phyloP scores from a whole-genome alignment of 352 stramenopile species.

The Phytophthora hybrid region DNA sequence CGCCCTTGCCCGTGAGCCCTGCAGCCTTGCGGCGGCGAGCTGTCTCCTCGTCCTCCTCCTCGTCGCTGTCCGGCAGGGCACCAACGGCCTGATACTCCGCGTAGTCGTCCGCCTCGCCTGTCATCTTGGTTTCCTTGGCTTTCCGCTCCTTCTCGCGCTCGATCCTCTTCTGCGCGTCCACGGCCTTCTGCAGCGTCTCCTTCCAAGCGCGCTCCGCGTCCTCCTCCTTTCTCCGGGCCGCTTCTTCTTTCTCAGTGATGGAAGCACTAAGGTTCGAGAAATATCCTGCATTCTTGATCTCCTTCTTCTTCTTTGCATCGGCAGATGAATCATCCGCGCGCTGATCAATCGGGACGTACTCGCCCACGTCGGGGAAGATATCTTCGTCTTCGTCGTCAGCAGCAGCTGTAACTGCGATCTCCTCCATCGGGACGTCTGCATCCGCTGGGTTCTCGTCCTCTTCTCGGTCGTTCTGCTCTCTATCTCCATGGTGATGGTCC shows the following conservation, averaged over 20 bases:
- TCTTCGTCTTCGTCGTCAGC: conserved; percentile 61
- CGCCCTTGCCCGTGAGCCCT: conserved; percentile 29
- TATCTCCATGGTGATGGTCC: conserved; percentile 1
- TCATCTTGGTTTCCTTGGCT: conserved; percentile 53
- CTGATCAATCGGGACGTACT: conserved; percentile 76
- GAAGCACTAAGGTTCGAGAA: conserved; percentile 79
- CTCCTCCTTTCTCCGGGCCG: conserved; percentile 51
- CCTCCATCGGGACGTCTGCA: conserved; percentile 10
- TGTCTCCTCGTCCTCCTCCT: conserved; percentile 60
- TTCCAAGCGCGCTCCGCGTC: conserved; percentile 65
- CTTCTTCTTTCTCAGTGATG: conserved; percentile 61
- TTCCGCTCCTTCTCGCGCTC: conserved; percentile 51
- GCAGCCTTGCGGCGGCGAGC: conserved; percentile 42
- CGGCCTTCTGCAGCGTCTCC: conserved; percentile 63
- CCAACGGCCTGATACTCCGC: conserved; percentile 63
- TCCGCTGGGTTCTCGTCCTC: background rate
- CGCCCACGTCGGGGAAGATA: conserved; percentile 78
- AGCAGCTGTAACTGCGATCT: conserved; percentile 8
- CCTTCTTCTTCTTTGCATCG: conserved; percentile 19
- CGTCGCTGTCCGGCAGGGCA: conserved; percentile 62
- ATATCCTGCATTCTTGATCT: conserved; percentile 49
- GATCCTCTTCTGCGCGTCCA: conserved; percentile 50
- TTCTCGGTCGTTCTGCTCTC: conserved; percentile 1
- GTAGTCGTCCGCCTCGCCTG: conserved; percentile 55
- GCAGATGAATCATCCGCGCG: conserved; percentile 34